Evolutionary conservation across 1,284 basidiomycete genomes (phyloP).

Genomic region (Rhodotorula sp.): DNA sequence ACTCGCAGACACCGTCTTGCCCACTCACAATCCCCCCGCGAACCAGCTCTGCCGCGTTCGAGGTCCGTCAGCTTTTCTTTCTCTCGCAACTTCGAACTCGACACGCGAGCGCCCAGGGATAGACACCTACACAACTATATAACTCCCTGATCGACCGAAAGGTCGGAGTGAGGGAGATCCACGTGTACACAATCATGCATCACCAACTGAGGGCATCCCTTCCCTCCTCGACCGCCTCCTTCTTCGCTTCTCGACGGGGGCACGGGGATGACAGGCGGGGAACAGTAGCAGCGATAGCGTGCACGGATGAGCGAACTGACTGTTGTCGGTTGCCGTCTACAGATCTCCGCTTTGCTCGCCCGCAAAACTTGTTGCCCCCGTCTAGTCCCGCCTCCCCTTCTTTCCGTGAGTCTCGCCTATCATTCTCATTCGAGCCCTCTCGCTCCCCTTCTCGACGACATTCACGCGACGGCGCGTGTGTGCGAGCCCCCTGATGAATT

Average conservation of each 20-base stretch:
- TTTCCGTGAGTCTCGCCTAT: neutral
- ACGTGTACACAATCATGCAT: slow-evolving; percentile 25
- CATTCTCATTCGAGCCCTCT: neutral
- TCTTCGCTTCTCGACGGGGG: no score
- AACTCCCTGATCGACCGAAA: slow-evolving; percentile 23
- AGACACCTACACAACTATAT: slow-evolving; percentile 20
- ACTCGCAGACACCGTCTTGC: neutral
- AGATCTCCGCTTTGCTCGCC: no score
- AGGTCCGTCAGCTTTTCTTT: neutral
- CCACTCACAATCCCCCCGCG: neutral
- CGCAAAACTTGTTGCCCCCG: neutral
- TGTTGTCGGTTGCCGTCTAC: neutral
- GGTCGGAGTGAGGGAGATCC: slow-evolving; percentile 26
- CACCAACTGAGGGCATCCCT: slow-evolving; percentile 28
- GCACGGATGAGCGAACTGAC: neutral
- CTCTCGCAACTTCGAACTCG: neutral
- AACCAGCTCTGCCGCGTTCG: neutral
- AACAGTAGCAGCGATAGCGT: no score
- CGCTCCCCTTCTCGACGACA: neutral
- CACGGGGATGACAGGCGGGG: no score
- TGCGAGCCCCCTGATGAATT: slow-evolving; percentile 20
- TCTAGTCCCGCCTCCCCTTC: neutral
- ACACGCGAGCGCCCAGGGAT: neutral
- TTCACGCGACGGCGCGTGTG: no score
- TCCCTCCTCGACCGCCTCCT: neutral